A percentile compares a stretch with the other conserved stretches of the same genome.
Evolutionary conservation across 23 red algal species (phyloP).

Genomic region (Gracilaria gracilis): DNA sequence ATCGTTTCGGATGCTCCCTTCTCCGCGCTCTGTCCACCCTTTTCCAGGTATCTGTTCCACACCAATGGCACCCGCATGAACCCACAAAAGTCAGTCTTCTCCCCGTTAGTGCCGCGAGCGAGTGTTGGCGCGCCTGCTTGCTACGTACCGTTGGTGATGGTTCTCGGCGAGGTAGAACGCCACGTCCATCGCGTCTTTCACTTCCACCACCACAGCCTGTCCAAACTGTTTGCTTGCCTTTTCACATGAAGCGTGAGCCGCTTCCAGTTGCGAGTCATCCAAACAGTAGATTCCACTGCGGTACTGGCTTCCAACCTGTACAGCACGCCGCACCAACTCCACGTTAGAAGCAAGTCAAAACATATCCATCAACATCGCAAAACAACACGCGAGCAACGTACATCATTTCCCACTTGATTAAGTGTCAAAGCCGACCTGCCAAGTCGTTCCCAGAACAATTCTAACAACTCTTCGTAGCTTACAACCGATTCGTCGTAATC

Average conservation of each 20-base stretch:
- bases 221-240: constrained; percentile 32
- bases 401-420: constrained; percentile 79
- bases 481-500: constrained; percentile 75
- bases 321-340: neutral
- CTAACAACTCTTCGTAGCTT: constrained; percentile 58
- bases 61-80: too few species aligned
- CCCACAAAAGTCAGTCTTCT: too few species aligned
- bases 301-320: constrained; percentile 73
- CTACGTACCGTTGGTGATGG: constrained; percentile 60
- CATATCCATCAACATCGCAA: neutral
- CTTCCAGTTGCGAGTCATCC: constrained; percentile 43
- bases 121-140: too few species aligned
- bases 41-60: constrained; percentile 57
- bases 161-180: constrained; percentile 68
- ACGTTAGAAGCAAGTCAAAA: neutral
- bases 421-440: constrained; percentile 63
- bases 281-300: constrained; percentile 74
- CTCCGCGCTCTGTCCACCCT: constrained; percentile 76
- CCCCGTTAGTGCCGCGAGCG: neutral
- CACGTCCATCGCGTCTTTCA: constrained; percentile 8
- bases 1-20: constrained; percentile 64
- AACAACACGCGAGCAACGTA: neutral
- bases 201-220: constrained; percentile 47
- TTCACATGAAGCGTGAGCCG: constrained; percentile 49
- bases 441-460: constrained; percentile 73